Evolutionary conservation across 192 early-diverging fungal genomes (phyloP).

Genomic region (Linnemannia hyalina): DNA sequence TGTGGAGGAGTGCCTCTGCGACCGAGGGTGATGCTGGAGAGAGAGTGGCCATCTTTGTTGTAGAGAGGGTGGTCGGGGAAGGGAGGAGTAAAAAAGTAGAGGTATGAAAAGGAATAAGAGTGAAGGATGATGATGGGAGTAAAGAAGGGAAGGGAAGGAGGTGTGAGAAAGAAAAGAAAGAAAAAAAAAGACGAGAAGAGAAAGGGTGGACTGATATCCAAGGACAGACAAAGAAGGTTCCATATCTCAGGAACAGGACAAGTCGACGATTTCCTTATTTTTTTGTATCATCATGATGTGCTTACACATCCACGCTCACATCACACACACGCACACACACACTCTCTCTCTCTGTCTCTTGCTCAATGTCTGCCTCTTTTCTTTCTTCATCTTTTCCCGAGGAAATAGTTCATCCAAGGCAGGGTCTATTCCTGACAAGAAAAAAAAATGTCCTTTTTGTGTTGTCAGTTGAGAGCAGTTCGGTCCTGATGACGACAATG

Average conservation of each 20-base stretch:
- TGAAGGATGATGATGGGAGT: not conserved
- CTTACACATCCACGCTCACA: too few species aligned
- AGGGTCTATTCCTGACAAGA: too few species aligned
- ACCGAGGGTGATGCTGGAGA: conserved; percentile 6
- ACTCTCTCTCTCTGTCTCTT: too few species aligned
- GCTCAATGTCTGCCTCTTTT: too few species aligned
- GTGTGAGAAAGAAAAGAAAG: not conserved
- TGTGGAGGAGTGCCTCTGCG: conserved; percentile 43
- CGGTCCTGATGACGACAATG: too few species aligned
- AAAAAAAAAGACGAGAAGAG: not conserved
- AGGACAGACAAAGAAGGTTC: not conserved
- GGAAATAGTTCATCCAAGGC: too few species aligned
- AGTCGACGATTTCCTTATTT: not conserved
- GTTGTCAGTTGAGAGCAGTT: too few species aligned
- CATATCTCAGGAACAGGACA: conserved; percentile 3
- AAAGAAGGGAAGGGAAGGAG: not conserved
- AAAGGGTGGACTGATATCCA: not conserved
- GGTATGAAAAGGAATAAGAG: not conserved
- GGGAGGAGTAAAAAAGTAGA: not conserved
- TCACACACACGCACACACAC: too few species aligned
- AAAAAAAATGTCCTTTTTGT: too few species aligned
- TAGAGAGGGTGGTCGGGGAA: not conserved
- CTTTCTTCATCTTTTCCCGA: too few species aligned
- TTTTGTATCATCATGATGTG: not conserved
- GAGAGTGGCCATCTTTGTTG: conserved; percentile 10